phyloP scores from a whole-genome alignment of 768 basidiomycete genomes.

The Termitomyces titanicus region DNA sequence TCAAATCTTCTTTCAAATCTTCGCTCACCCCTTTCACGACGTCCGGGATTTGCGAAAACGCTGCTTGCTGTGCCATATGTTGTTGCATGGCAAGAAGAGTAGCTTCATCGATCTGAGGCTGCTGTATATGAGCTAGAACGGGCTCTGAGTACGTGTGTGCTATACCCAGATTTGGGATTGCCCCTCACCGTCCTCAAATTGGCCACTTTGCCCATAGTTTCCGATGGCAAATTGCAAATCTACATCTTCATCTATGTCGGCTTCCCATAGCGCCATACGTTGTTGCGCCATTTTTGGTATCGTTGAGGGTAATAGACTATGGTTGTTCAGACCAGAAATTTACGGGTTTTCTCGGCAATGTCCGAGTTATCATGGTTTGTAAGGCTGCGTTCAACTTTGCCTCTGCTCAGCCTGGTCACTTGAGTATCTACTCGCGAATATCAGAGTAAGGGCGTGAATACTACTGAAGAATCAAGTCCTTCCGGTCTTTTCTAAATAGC shows the following conservation, averaged over 20 bases:
- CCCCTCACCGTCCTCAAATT: constrained; percentile 61
- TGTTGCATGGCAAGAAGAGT: constrained; percentile 73
- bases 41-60: constrained; percentile 81
- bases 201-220: constrained; percentile 63
- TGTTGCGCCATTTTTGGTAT: constrained; percentile 53
- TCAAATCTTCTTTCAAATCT: constrained; percentile 2
- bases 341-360: constrained; percentile 30
- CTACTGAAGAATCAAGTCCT: not conserved
- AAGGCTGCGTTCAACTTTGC: too few species aligned
- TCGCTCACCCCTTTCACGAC: constrained; percentile 78
- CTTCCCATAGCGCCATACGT: constrained; percentile 72
- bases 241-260: constrained; percentile 79
- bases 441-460: not conserved
- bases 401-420: not conserved
- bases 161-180: not conserved
- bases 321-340: constrained; percentile 24
- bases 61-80: constrained; percentile 80
- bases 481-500: not conserved
- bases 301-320: constrained; percentile 1
- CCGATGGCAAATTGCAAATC: constrained; percentile 68
- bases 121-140: constrained; percentile 41
- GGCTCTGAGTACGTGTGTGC: constrained; percentile 10
- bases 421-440: not conserved
- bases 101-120: constrained; percentile 68
- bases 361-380: constrained; percentile 21